Base-by-base conservation (phyloP, 176 grass and related monocot species). In the Oryza punctata region DNA sequence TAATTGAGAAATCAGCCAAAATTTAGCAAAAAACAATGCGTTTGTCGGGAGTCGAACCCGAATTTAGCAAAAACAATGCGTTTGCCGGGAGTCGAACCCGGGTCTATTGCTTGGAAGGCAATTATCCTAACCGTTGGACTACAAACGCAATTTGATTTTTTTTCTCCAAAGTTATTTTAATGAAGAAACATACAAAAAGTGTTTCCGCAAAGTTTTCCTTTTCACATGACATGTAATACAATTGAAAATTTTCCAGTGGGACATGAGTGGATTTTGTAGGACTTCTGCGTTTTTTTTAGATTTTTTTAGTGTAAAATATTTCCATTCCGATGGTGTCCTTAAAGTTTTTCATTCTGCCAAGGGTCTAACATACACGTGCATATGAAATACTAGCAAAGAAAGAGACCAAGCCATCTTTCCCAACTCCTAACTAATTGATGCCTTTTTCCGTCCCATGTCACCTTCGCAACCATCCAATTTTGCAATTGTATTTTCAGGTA, bases 51-150 rank as follows among this genome's bases (percentile, higher is more conserved):
- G 95, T 93, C 87, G 87, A 95, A 98, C 89, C 89, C 92, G 87
- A n/a, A n/a, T n/a, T 18, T 32, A 33, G 32, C n/a, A 33, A 5
- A 10, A 21, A 0, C 0, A 0, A 0, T 94, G 91, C 91, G 87
- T 92, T 12, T 92, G 89, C 89, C 90, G 89, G 92, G 92, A 98
- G 95, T 93, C 87, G 87, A 95, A 98, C 89, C 89, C 92, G 87
- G 91, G 68, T 98, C 87, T 91, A 93, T 98, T 93, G 91, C 89
- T 95, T 98, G 91, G 92, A 95, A 98, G 93, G 93, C 85, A 95
- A 98, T 95, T 95, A 95, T 98, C 96, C 93, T 95, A 87, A 95
- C 91, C 89, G 91, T 98, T 98, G 96, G 96, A 93, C 87, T 98
- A 95, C 93, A 93, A 75, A 98, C 91, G 79, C 88, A 19, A 8